Evolutionary conservation across 169 alveolate species (phyloP), one percentile per base, ranked within the genome.

Genomic region (Cyclospora cayetanensis): DNA sequence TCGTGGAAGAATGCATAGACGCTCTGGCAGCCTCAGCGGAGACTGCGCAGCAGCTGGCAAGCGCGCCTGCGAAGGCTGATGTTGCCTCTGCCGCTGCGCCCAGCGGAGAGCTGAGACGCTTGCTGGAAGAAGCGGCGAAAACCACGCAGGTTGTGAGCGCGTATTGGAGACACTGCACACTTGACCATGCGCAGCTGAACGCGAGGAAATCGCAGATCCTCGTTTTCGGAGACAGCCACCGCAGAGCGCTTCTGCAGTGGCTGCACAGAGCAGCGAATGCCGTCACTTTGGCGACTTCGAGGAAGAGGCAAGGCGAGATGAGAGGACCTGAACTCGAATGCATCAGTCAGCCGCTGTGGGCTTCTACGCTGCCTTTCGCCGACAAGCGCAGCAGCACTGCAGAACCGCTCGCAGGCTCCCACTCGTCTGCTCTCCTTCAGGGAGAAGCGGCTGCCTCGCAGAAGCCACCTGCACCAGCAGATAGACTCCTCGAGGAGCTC

Each of bases 181-280:
- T 53, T 11, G 50, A 34, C 37, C 88, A 77, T 34, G 76, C 90
- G 25, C 90, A 80, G 25, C 76, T 63, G 25, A 46, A 52, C 52
- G 27, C 72, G 31, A 46, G 43, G 41, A 80, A 74, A 53, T 35
- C 65, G 29, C 90, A 80, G n/a, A 34, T 80, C 29, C 90, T 80
- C 31, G 53, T 53, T 1, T 80, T 80, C 22, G 90, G 90, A 25
- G 76, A 80, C 53, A 80, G 90, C n/a, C 90, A 39, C 52, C 72
- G 90, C 52, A 52, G 90, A 53, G 90, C 90, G 11, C 60, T 80
- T 63, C 20, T 50, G 55, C 90, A 80, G 74, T 80, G 90, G 90
- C 37, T 80, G 11, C 90, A 80, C 37, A 50, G 74, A 80, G 90
- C 90, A 34, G 66, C 74, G n/a, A 65, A 25, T 9, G 90, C 68